These are phyloP conservation scores for Plenodomus biglobosus DNA, from an alignment of 2,329 filamentous ascomycete genomes.

Conservation along the genomic window DNA sequence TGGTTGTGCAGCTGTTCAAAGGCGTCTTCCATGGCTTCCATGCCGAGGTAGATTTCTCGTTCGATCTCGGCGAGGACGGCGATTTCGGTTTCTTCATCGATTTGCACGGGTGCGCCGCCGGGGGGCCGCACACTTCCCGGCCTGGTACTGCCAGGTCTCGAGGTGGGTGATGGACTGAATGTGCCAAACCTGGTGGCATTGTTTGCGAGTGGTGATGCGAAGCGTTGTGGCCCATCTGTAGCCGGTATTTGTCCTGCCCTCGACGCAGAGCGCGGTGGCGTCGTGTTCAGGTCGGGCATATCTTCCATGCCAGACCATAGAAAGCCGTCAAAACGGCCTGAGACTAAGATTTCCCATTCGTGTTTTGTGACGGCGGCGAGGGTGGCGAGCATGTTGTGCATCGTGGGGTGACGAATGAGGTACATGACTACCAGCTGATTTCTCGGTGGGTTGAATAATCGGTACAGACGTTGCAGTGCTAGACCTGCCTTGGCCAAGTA, in stretches of 20 bases:
- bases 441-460: constrained; percentile 70
- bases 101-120: constrained; percentile 69
- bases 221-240: constrained; percentile 41
- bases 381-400: constrained; percentile 85
- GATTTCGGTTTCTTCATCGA: constrained; percentile 93
- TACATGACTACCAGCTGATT: constrained; percentile 86
- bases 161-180: constrained; percentile 32
- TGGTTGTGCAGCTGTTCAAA: constrained; percentile 88
- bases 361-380: constrained; percentile 83
- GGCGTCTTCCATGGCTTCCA: constrained; percentile 92
- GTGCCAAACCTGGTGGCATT: constrained; percentile 40
- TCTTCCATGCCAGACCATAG: constrained; percentile 87
- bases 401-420: constrained; percentile 75
- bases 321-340: constrained; percentile 93
- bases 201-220: constrained; percentile 57
- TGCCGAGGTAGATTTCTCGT: constrained; percentile 86
- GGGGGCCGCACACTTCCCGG: constrained; percentile 41
- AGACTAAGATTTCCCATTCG: constrained; percentile 96
- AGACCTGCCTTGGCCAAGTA: constrained; percentile 74
- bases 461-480: constrained; percentile 83
- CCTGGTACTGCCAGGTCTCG: constrained; percentile 22
- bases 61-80: constrained; percentile 88
- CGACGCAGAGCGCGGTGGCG: constrained; percentile 26
- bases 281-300: constrained; percentile 31
- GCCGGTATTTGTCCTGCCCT: constrained; percentile 48